Base-by-base conservation (phyloP, 2,329 filamentous ascomycete species). In the Knoxdaviesia proteae region DNA sequence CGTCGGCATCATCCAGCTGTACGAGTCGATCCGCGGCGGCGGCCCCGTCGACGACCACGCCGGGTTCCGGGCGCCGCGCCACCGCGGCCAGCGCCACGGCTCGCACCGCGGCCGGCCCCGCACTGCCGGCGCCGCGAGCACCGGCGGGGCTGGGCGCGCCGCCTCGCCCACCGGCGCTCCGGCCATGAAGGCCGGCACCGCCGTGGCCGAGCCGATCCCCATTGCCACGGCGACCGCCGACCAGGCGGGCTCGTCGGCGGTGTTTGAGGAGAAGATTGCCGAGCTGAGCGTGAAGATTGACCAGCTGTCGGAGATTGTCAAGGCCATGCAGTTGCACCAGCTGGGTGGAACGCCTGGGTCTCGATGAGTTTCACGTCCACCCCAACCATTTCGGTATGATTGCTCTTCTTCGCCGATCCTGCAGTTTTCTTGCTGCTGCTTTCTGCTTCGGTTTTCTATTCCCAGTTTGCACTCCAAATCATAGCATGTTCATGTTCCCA, bases 1-100 rank as follows among this genome's bases (percentile, higher is more conserved):
- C 47, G 77, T 86, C 32, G 71, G 60, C n/a, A 60, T 67, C 39
- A 86, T 87, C 49, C 68, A 71, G 56, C 52, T 67, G n/a, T 84
- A 80, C 54, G 80, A 84, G 58, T 61, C 62, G 50, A 48, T 71
- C 39, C 57, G 58, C 29, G 56, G 56, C 44, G 61, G 59, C 41
- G 50, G 60, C 6, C 47, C 53, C 8, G 50, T 56, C 8, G 63
- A 65, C 41, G 63, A 64, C 42, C 68, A 62, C 48, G 61, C 61
- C 45, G 63, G 59, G 32, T 69, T 66, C 57, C 64, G 51, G 71
- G 65, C 3, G 41, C 44, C 7, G 36, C 39, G 20, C 44, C 44
- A 7, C 10, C 44, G 41, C n/a, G 44, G 44, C 7, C 41, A 43
- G 39, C 20, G 20, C n/a, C 30, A 9, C 40, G 6, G 31, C 37